Base-by-base conservation (phyloP, 495 filamentous ascomycete species). In the Xanthoparmelia taractica region DNA sequence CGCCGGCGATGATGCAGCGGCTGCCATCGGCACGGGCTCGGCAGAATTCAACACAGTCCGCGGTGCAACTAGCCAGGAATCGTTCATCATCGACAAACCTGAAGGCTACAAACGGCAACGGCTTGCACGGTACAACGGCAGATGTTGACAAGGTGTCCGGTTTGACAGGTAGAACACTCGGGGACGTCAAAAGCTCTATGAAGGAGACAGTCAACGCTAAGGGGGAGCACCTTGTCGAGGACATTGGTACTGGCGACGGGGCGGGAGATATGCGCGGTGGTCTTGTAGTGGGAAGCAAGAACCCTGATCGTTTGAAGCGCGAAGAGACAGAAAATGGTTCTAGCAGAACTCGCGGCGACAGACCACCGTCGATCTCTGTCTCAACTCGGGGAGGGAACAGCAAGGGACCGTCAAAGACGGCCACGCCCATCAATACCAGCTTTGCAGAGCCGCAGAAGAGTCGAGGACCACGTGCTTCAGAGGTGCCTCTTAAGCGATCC, bases 11-110 rank as follows among this genome's bases (percentile, higher is more conserved):
- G 66, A 67, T 66, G 57, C 76, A 64, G 57, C 72, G 87, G 48
- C 84, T 87, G 20, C 79, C 82, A 43, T 82, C 85, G 5, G 84
- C 85, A 20, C 82, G 88, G 65, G 84, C 81, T 18, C 87, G 89
- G 63, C 86, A 90, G 66, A 87, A 82, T 65, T 84, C 85, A 2
- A 81, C 78, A 20, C 80, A 83, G 56, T 80, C 82, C 5, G 77
- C 69, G 23, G 68, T 76, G 34, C 79, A 87, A 68, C 74, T 71
- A 58, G 70, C 76, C 12, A 81, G 84, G 38, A 82, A 83, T 58
- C 78, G 83, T 47, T 84, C 85, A 1, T 70, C 81, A 5, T 85
- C 87, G 2, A 85, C 82, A 0, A 84, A 85, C 6, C 87, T 80
- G 66, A 68, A 62, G 48, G 27, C 56, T 23, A 45, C 69, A 23